Evolutionary conservation across 1,284 basidiomycete genomes (phyloP), one percentile per base, ranked within the genome.

Genomic region (Puccinia coronata): DNA sequence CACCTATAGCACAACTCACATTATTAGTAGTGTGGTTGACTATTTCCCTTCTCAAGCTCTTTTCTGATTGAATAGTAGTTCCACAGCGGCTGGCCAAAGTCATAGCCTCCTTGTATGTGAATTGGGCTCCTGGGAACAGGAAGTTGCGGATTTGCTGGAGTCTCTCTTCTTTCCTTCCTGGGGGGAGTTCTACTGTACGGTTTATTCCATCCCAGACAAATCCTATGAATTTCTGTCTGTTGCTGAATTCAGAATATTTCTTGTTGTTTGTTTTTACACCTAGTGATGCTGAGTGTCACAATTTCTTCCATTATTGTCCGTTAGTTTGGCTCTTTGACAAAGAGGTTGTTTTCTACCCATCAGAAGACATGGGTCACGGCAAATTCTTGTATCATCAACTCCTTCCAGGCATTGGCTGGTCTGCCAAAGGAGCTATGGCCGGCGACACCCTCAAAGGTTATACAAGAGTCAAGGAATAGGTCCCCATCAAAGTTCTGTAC

Each of bases 361-460:
- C 65, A 14, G 16, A 69, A 69, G 0, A 34, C 65, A 3, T 14
- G 8, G 3, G 25, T 16, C 5, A 47, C 9, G 20, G 18, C 41
- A 12, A 70, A 49, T 70, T 49, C 41, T 2, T 14, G 2, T 47
- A 28, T n/a, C 25, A 70, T 70, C 11, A 70, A 20, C 2, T 47
- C 41, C 23, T 70, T 70, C 67, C 67, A 70, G 12, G 41, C 67
- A 12, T 70, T 41, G 4, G 67, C 67, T 6, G 67, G 67, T 4
- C 67, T 31, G 5, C 67, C 67, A 34, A 70, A 70, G 4, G 43
- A 25, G 0, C 67, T 41, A 41, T 41, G 49, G 39, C 67, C 67
- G 1, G 67, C 67, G 0, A 69, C 34, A 11, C 65, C 65, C 8
- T 34, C 65, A 20, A 69, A 69, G 0, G 65, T 41, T 1, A 69